Evolutionary conservation across 768 basidiomycete species (phyloP).

Genomic region (Lanmaoa rubissima): DNA sequence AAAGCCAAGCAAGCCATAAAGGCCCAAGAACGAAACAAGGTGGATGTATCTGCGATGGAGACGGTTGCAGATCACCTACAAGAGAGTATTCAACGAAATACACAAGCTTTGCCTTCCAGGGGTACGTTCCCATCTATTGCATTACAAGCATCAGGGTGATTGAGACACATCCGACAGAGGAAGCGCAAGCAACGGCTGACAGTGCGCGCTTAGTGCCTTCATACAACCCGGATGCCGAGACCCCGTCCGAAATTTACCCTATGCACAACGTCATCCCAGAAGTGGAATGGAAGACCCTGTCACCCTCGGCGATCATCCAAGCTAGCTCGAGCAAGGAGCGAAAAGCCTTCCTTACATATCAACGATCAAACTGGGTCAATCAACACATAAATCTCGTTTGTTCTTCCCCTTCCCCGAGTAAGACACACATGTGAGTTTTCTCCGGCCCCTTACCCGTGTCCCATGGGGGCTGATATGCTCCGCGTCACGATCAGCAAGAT

Average conservation of each 20-base stretch:
- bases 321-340: slow-evolving; percentile 50
- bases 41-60: slow-evolving; percentile 87
- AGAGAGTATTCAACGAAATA: slow-evolving; percentile 75
- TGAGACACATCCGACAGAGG: slow-evolving; percentile 43
- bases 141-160: neutral
- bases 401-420: slow-evolving; percentile 49
- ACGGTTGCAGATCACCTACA: slow-evolving; percentile 79
- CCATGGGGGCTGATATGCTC: neutral
- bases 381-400: slow-evolving; percentile 50
- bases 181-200: slow-evolving; percentile 62
- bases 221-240: slow-evolving; percentile 61
- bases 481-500: slow-evolving; percentile 53
- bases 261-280: slow-evolving; percentile 77
- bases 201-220: slow-evolving; percentile 72
- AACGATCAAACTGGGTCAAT: slow-evolving; percentile 68
- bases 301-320: slow-evolving; percentile 51
- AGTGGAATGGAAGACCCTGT: slow-evolving; percentile 74
- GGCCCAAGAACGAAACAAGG: slow-evolving; percentile 83
- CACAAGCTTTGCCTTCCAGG: slow-evolving; percentile 62
- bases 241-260: slow-evolving; percentile 72
- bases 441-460: neutral
- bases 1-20: slow-evolving; percentile 87
- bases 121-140: slow-evolving; percentile 46
- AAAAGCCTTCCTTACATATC: slow-evolving; percentile 56
- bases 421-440: slow-evolving; percentile 55